Evolutionary conservation across 2,329 filamentous ascomycete species (phyloP).

Genomic region (Calonectria hawksworthii): DNA sequence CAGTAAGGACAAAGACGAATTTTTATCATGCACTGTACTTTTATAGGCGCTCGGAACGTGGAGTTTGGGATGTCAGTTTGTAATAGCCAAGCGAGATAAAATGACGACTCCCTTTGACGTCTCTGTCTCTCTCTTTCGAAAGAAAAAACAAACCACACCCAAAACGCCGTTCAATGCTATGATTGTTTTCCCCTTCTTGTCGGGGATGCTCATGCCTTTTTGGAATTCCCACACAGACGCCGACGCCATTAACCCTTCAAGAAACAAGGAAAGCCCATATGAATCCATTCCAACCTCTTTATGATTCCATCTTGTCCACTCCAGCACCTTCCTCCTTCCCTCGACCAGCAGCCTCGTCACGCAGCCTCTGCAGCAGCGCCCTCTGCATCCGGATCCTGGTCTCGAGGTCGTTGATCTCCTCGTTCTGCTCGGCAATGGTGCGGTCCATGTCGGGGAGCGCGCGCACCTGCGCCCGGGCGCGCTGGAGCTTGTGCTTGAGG

Average conservation of each 20-base stretch:
- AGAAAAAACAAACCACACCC: slow-evolving; percentile 21
- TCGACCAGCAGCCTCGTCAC: slow-evolving; percentile 58
- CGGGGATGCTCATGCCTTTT: background rate
- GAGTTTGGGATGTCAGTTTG: slow-evolving; percentile 23
- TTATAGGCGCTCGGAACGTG: slow-evolving; percentile 9
- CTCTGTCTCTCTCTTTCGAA: background rate
- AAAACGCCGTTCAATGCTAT: slow-evolving; percentile 31
- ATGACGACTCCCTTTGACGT: slow-evolving; percentile 23
- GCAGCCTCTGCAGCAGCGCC: slow-evolving; percentile 67
- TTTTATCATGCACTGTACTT: slow-evolving; percentile 3
- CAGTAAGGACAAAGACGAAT: slow-evolving; percentile 10
- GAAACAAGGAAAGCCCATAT: background rate
- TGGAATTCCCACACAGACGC: slow-evolving; percentile 4
- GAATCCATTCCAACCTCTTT: slow-evolving; percentile 23
- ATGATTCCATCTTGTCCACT: slow-evolving; percentile 59
- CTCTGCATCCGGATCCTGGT: slow-evolving; percentile 73
- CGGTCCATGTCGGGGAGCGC: slow-evolving; percentile 79
- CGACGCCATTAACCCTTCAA: slow-evolving; percentile 13
- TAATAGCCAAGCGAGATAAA: slow-evolving; percentile 32
- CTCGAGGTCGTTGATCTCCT: slow-evolving; percentile 78
- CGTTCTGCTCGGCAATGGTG: slow-evolving; percentile 76
- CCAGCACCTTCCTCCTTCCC: slow-evolving; percentile 46
- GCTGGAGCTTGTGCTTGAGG: slow-evolving; percentile 87
- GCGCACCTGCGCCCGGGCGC: slow-evolving; percentile 77
- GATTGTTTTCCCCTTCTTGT: slow-evolving; percentile 12